These are phyloP conservation scores for Amanita rubescens DNA, from an alignment of 768 basidiomycete species.

Conservation along the genomic window DNA sequence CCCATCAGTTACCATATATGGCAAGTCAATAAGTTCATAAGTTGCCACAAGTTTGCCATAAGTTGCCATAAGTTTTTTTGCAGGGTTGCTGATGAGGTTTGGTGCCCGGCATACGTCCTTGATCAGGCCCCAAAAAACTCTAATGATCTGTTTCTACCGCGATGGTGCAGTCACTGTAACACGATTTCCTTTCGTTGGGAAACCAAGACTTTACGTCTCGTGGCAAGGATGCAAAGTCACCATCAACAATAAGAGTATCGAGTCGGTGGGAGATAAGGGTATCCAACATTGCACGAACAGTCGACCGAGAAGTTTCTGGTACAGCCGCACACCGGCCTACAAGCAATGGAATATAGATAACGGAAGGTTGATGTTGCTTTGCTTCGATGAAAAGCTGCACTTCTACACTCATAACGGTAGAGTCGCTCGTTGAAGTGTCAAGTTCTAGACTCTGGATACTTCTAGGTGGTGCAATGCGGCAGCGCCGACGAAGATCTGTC, in stretches of 20 bases:
- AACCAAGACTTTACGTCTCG: constrained; percentile 89
- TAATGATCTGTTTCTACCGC: constrained; percentile 45
- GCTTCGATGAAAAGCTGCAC: too few species aligned
- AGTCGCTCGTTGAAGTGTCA: constrained; percentile 81
- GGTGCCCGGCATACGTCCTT: constrained; percentile 69
- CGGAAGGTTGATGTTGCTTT: too few species aligned
- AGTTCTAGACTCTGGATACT: constrained; percentile 90
- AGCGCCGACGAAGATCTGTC: constrained; percentile 83
- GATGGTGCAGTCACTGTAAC: constrained; percentile 53
- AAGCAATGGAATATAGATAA: neutral
- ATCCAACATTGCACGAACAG: too few species aligned
- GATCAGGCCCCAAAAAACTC: constrained; percentile 73
- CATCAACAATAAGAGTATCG: constrained; percentile 93
- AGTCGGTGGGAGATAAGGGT: constrained; percentile 74
- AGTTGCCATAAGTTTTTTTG: too few species aligned
- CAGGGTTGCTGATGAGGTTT: too few species aligned
- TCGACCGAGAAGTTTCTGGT: too few species aligned
- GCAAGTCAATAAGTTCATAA: too few species aligned
- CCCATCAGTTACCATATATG: too few species aligned
- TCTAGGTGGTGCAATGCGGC: constrained; percentile 92
- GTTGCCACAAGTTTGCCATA: too few species aligned
- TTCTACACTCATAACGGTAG: too few species aligned
- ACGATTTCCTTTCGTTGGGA: constrained; percentile 58
- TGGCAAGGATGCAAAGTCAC: constrained; percentile 59
- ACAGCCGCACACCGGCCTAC: neutral